Evolutionary conservation across 148 eudicot species (phyloP).

Genomic region (Silene uniflora): DNA sequence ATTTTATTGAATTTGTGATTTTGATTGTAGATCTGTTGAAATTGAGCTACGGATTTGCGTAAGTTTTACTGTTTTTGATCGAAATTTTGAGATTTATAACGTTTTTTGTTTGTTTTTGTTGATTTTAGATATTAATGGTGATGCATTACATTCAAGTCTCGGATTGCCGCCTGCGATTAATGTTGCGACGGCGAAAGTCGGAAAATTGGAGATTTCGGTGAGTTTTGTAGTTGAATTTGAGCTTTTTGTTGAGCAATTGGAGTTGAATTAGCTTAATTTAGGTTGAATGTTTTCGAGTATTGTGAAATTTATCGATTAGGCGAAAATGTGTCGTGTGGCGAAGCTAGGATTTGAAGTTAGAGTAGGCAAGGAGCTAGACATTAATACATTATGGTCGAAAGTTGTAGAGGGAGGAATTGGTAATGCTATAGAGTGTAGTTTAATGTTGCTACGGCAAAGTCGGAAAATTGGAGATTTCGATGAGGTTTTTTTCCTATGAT

Average conservation of each 20-base stretch:
- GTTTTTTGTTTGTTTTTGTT: not conserved
- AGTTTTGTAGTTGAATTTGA: constrained; percentile 21
- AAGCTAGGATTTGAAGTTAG: not conserved
- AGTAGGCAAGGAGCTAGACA: not conserved
- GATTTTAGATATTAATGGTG: constrained; percentile 75
- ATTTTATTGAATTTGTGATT: not conserved
- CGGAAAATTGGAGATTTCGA: too few relatives aligned
- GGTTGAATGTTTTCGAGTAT: not conserved
- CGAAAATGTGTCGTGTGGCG: not conserved
- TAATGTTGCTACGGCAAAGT: too few relatives aligned
- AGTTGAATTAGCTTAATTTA: constrained; percentile 4
- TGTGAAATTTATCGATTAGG: not conserved
- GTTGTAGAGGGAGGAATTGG: not conserved
- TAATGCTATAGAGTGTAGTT: not conserved
- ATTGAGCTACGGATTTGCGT: constrained; percentile 19
- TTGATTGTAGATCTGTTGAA: constrained; percentile 5
- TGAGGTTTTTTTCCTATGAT: too few relatives aligned
- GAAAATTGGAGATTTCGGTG: constrained; percentile 84
- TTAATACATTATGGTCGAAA: not conserved
- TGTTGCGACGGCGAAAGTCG: constrained; percentile 83
- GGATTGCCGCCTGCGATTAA: constrained; percentile 87
- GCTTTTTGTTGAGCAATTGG: not conserved
- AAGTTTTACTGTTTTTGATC: not conserved
- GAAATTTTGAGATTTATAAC: not conserved
- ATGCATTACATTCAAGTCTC: constrained; percentile 84